These are phyloP conservation scores for Suhomyces anneliseae DNA, from an alignment of 1,139 yeast genomes.

Conservation along the genomic window DNA sequence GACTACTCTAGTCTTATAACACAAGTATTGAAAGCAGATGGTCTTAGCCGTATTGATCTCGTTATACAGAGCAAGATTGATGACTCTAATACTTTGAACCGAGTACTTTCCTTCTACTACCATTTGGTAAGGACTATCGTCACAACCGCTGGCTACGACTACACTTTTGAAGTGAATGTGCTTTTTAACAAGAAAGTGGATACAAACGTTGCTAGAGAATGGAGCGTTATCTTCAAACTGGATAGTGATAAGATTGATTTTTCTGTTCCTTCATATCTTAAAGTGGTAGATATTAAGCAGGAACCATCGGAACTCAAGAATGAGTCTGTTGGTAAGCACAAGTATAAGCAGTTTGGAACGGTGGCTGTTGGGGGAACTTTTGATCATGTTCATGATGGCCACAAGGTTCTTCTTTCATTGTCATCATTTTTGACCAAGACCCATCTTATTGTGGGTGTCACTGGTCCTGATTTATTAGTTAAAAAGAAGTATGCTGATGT, in stretches of 20 bases:
- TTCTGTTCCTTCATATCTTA: not conserved
- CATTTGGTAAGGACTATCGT: slow-evolving; percentile 24
- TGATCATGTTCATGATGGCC: slow-evolving; percentile 96
- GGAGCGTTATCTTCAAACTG: slow-evolving; percentile 6
- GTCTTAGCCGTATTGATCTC: slow-evolving; percentile 24
- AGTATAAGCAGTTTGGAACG: slow-evolving; percentile 3
- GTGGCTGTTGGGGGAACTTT: slow-evolving; percentile 92
- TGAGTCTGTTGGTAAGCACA: not conserved
- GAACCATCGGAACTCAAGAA: not conserved
- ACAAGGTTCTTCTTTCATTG: slow-evolving; percentile 76
- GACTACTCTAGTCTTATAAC: slow-evolving; percentile 27
- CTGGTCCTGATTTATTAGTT: slow-evolving; percentile 71
- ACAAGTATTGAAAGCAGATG: slow-evolving; percentile 14
- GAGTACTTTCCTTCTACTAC: slow-evolving; percentile 29
- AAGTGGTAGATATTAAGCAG: not conserved
- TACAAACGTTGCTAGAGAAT: slow-evolving; percentile 1
- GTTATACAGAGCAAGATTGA: slow-evolving; percentile 20
- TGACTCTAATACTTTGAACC: slow-evolving; percentile 25
- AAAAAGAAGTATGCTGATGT: slow-evolving; percentile 74
- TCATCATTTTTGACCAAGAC: slow-evolving; percentile 60
- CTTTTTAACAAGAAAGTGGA: slow-evolving; percentile 23
- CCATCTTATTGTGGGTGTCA: slow-evolving; percentile 74
- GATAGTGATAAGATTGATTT: not conserved
- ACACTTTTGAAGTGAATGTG: slow-evolving; percentile 33
- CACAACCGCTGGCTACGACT: slow-evolving; percentile 22